These are phyloP conservation scores for Candida fluviatilis DNA, from an alignment of 805 yeast genomes.

Conservation along the genomic window DNA sequence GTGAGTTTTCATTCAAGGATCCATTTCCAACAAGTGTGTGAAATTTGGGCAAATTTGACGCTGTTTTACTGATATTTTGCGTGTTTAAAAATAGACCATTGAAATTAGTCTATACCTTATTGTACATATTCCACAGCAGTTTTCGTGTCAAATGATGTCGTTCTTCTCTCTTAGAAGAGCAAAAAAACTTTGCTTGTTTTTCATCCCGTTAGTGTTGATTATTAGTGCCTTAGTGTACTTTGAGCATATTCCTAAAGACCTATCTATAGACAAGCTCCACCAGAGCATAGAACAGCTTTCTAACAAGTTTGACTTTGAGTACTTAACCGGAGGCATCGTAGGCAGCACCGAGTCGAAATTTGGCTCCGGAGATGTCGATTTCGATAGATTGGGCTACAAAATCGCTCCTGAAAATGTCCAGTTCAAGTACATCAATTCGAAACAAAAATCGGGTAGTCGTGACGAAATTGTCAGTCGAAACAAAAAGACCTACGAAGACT, in stretches of 20 bases:
- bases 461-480: constrained; percentile 36
- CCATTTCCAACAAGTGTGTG: no score
- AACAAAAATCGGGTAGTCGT: constrained; percentile 21
- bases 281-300: background rate
- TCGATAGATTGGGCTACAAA: constrained; percentile 11
- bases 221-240: background rate
- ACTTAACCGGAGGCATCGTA: background rate
- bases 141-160: no score
- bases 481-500: constrained; percentile 30
- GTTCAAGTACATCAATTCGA: constrained; percentile 28
- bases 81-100: no score
- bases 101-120: no score
- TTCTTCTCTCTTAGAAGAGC: background rate
- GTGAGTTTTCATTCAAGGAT: no score
- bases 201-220: background rate
- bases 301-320: background rate
- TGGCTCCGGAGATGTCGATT: background rate
- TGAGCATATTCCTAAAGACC: background rate
- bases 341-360: background rate
- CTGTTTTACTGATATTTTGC: no score
- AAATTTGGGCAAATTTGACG: no score
- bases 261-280: background rate
- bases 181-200: background rate
- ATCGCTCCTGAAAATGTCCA: constrained; percentile 26
- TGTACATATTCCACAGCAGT: no score